These are phyloP conservation scores for Sphagnum fallax DNA, from an alignment of 228 moss, liverwort and hornwort genomes.

Conservation along the genomic window DNA sequence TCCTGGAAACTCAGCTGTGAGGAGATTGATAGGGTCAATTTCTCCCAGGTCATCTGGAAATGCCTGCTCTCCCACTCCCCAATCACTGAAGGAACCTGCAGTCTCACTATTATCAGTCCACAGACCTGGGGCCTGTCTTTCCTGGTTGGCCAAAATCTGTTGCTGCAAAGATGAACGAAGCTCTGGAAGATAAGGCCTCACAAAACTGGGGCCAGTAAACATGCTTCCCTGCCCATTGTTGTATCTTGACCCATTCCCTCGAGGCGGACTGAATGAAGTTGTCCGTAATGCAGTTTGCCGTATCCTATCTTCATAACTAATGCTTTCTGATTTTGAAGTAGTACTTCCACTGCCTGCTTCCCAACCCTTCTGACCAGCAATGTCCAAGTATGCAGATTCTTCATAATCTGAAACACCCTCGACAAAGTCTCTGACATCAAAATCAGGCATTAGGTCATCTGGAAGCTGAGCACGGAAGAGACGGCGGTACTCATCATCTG, in stretches of 20 bases:
- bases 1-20: conserved; percentile 44
- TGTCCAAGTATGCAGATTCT: conserved; percentile 12
- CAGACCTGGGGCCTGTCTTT: conserved; percentile 17
- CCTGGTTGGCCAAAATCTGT: conserved; percentile 10
- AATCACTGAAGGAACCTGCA: conserved; percentile 16
- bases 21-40: conserved; percentile 32
- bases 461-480: conserved; percentile 61
- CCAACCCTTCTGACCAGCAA: conserved; percentile 14
- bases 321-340: conserved; percentile 18
- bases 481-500: conserved; percentile 51
- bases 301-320: conserved; percentile 20
- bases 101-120: conserved; percentile 35
- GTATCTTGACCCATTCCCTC: conserved; percentile 13
- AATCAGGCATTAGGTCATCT: conserved; percentile 55
- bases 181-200: conserved; percentile 47
- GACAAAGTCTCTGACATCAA: conserved; percentile 41
- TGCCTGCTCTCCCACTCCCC: conserved; percentile 32
- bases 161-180: conserved; percentile 33
- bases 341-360: conserved; percentile 17
- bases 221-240: conserved; percentile 16
- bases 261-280: conserved; percentile 22
- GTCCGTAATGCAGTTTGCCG: conserved; percentile 13
- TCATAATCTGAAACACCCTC: conserved; percentile 25
- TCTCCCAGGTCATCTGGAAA: conserved; percentile 50
- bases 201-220: conserved; percentile 27